Evolutionary conservation across 2,329 filamentous ascomycete species (phyloP).

Genomic region (Cladosporium cucumerinum): DNA sequence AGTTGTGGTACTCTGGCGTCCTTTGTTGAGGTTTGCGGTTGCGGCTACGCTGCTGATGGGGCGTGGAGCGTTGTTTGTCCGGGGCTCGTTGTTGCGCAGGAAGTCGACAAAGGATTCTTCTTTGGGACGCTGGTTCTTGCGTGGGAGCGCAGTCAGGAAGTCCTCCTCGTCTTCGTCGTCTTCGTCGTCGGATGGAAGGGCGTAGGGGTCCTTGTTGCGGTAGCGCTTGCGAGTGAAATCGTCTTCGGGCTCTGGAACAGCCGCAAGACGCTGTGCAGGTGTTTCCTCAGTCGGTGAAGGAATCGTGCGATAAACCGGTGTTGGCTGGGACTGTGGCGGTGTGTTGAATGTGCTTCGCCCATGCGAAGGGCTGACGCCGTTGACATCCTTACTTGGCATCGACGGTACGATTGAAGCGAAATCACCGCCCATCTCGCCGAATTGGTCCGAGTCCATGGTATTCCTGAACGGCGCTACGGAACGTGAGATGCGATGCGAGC

Average conservation of each 20-base stretch:
- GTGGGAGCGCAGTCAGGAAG: constrained; percentile 46
- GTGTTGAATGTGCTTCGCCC: not conserved
- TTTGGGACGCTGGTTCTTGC: constrained; percentile 34
- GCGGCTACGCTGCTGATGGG: constrained; percentile 16
- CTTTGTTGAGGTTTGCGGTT: constrained; percentile 23
- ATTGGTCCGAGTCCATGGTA: constrained; percentile 82
- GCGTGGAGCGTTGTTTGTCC: constrained; percentile 31
- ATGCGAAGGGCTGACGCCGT: not conserved
- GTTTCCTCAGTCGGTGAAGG: not conserved
- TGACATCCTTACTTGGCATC: not conserved
- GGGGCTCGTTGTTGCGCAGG: constrained; percentile 65
- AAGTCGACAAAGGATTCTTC: constrained; percentile 73
- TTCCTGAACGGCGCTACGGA: constrained; percentile 80
- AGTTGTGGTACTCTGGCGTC: constrained; percentile 18
- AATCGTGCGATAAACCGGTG: not conserved
- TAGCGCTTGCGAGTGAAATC: constrained; percentile 70
- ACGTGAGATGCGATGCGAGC: constrained; percentile 71
- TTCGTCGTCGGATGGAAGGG: constrained; percentile 67
- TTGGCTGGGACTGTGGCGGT: not conserved
- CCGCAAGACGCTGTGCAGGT: not conserved
- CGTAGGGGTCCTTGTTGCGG: constrained; percentile 83
- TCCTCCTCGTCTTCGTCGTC: constrained; percentile 51
- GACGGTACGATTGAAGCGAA: not conserved
- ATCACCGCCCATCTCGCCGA: constrained; percentile 34
- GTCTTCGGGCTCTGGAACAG: not conserved